phyloP scores from a whole-genome alignment of 1,139 yeast genomes.

The Meyerozyma guilliermondii region DNA sequence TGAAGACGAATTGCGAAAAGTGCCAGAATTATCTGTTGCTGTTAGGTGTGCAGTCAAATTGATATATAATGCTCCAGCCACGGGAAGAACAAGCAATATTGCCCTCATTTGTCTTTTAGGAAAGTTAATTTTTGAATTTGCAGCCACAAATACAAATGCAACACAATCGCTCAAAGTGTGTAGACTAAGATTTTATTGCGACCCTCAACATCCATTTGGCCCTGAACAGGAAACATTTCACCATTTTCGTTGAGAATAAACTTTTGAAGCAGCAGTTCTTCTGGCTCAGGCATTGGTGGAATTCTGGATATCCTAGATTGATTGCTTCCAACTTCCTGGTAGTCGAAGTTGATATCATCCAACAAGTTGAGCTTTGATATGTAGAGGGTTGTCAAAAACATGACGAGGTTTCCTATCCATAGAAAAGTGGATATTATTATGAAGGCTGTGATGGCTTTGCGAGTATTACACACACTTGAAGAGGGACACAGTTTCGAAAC shows the following conservation, averaged over 20 bases:
- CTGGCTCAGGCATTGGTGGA: conserved; percentile 6
- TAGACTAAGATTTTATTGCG: conserved; percentile 33
- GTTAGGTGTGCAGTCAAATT: neutral
- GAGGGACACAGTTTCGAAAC: conserved; percentile 20
- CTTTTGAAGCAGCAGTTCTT: conserved; percentile 16
- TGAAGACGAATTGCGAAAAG: neutral
- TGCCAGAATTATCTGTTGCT: neutral
- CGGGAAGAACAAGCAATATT: neutral
- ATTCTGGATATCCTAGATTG: neutral
- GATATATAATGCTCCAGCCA: neutral
- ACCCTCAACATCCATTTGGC: conserved; percentile 20
- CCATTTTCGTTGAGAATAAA: conserved; percentile 30
- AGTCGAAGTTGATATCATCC: conserved; percentile 34
- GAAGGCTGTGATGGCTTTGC: conserved; percentile 36
- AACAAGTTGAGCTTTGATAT: conserved; percentile 35
- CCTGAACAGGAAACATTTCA: conserved; percentile 30
- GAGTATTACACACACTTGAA: conserved; percentile 22
- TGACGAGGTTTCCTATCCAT: conserved; percentile 36
- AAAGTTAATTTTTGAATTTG: neutral
- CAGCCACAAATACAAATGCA: neutral
- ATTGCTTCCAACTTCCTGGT: conserved; percentile 18
- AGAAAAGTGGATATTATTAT: conserved; percentile 35
- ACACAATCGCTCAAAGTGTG: conserved; percentile 17
- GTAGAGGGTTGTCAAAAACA: conserved; percentile 38
- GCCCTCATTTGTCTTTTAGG: neutral